Base-by-base conservation (phyloP, 2,329 filamentous ascomycete genomes). In the Penicillium sp. region DNA sequence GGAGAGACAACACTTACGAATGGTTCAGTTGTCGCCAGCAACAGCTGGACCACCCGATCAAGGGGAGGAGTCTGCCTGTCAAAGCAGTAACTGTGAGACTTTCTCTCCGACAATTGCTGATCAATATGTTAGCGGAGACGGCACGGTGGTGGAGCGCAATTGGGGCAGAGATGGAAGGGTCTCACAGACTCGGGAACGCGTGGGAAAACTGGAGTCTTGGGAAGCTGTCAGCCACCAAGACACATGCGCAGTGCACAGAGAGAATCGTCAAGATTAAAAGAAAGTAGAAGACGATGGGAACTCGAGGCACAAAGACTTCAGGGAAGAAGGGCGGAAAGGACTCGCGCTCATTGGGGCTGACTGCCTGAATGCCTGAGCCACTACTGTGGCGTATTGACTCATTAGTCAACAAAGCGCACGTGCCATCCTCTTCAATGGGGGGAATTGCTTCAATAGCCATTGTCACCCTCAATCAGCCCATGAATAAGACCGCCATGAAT, bases 271-370 rank as follows among this genome's bases (percentile, higher is more conserved):
- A 32, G 30, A 29, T 46, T 40, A 45, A 40, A 27, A 32, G 42
- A 26, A 26, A 42, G 55, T 42, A 57, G 49, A 14, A 36, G 29
- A 43, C 41, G 45, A 53, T 55, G 51, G 27, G 46, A 35, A 27
- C 35, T 41, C 46, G 55, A 51, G 30, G 43, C 34, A 38, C 39
- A 47, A 56, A 57, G 49, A 51, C 51, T 55, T 51, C 51, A 57
- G 54, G 57, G 57, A 57, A 53, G 56, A 58, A 57, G 54, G 60
- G 60, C 58, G 61, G 61, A 60, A 62, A 58, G 58, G 61, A 64
- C 58, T 63, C 61, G 61, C 61, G 46, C 47, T 54, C 52, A 53
- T 50, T 49, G 49, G 46, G 47, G 47, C 47, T 42, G 47, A 51
- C 48, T 38, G 40, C 30, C 50, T 57, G 42, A 47, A 51, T 47